Base-by-base conservation (phyloP, 1,284 basidiomycete genomes). In the Leccinum pachyderme region DNA sequence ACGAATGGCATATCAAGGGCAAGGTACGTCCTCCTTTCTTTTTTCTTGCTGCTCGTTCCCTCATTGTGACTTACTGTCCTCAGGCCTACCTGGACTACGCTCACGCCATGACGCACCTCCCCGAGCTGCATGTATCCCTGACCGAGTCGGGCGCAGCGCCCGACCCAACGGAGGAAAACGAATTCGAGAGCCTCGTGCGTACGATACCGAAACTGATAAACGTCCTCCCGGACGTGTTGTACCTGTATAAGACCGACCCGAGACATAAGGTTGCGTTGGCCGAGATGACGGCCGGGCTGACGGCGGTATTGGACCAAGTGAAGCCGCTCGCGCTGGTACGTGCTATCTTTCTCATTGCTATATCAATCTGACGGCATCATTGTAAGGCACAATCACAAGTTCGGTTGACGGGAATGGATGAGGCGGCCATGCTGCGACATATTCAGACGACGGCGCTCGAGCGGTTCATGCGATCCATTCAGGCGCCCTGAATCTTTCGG, bases 1-100 rank as follows among this genome's bases (percentile, higher is more conserved):
- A 82, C 29, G 84, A 84, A 2, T 95, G 92, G 91, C 79, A 85
- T 64, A 79, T 84, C 44, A 83, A 87, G 47, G 93, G 93, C 56
- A 89, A 93, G 80, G 91, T 89, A 60, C 46, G 75, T 71, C n/a
- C 27, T 25, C 39, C 28, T 45, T 49, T 53, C 53, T 47, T n/a
- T 47, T 7, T 24, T 54, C 48, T 35, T 28, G 7, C 31, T 13
- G 22, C 33, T n/a, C 56, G 8, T 35, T 39, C 43, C 6, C 22
- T 65, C 51, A 57, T 60, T 18, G 12, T 35, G 7, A 7, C 33
- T 2, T 15, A 0, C 31, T 44, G 41, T 55, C 39, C 7, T 56
- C 51, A 91, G 89, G 74, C 80, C 3, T 82, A 87, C 69, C 68
- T 91, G 52, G 87, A 91, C 63, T 91, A 90, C 52, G 81, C 77